Conservation (phyloP, 2,329 filamentous ascomycete species). For the Colletotrichum chlorophyti region DNA sequence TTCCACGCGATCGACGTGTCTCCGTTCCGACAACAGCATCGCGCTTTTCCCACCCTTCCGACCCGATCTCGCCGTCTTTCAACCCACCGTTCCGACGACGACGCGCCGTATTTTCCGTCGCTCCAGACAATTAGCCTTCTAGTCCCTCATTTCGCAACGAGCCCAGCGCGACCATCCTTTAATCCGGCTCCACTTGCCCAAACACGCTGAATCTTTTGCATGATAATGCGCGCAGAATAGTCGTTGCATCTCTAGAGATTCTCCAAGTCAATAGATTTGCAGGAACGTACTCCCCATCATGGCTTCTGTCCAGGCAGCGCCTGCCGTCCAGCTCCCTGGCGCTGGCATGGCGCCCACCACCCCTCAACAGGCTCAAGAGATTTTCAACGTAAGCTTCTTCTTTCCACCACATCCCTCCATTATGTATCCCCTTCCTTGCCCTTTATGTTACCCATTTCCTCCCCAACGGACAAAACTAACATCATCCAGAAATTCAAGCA, state of each 20-base stretch:
- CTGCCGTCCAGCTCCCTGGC: constrained; percentile 71
- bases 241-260: constrained; percentile 28
- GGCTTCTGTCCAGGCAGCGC: constrained; percentile 80
- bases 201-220: constrained; percentile 8
- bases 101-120: constrained; percentile 27
- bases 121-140: constrained; percentile 22
- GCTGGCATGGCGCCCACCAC: constrained; percentile 71
- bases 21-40: constrained; percentile 13
- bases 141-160: constrained; percentile 30
- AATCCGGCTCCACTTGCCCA: constrained; percentile 21
- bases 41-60: constrained; percentile 14
- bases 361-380: constrained; percentile 79
- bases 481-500: constrained; percentile 78
- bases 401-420: neutral
- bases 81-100: neutral
- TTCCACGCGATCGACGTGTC: constrained; percentile 28
- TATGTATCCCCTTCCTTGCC: constrained; percentile 2
- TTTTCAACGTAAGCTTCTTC: constrained; percentile 64
- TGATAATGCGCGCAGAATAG: constrained; percentile 30
- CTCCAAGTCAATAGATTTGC: constrained; percentile 27
- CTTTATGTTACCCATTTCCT: neutral
- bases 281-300: constrained; percentile 50
- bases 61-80: constrained; percentile 12
- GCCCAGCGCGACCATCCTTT: constrained; percentile 25
- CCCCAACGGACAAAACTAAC: constrained; percentile 14